Conservation (phyloP, 192 early-diverging fungal genomes). For the Mortierella alpina region DNA sequence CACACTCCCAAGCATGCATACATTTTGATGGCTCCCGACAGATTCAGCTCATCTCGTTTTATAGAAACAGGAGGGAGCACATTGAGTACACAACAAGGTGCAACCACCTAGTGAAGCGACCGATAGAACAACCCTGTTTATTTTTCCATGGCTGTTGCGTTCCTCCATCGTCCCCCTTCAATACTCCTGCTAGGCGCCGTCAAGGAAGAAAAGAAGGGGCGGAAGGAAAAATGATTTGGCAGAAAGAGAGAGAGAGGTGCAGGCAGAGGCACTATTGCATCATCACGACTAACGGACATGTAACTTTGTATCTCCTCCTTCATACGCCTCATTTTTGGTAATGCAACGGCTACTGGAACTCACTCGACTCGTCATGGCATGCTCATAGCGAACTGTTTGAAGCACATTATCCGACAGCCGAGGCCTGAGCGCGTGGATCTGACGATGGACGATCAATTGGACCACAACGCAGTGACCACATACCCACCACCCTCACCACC, state of each 20-base stretch:
- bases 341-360: neutral
- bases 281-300: neutral
- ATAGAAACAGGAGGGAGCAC: neutral
- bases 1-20: neutral
- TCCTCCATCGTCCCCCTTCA: too few species aligned
- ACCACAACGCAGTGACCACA: neutral
- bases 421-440: conserved; percentile 32
- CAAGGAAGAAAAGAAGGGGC: too few species aligned
- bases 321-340: neutral
- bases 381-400: conserved; percentile 52
- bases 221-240: too few species aligned
- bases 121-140: too few species aligned
- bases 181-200: too few species aligned
- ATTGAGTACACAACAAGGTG: neutral
- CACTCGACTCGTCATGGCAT: neutral
- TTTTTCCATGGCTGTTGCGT: too few species aligned
- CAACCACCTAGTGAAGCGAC: conserved; percentile 1
- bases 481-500: conserved; percentile 1
- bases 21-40: neutral
- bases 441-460: neutral
- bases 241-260: neutral
- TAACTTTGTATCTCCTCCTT: too few species aligned
- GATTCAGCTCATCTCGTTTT: too few species aligned
- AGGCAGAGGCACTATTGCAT: neutral
- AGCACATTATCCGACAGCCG: conserved; percentile 54